Percentiles rank a stretch among this genome's conserved stretches.
phyloP scores from a whole-genome alignment of 371 early-diverging fungal species.

The Mucor irregularis region DNA sequence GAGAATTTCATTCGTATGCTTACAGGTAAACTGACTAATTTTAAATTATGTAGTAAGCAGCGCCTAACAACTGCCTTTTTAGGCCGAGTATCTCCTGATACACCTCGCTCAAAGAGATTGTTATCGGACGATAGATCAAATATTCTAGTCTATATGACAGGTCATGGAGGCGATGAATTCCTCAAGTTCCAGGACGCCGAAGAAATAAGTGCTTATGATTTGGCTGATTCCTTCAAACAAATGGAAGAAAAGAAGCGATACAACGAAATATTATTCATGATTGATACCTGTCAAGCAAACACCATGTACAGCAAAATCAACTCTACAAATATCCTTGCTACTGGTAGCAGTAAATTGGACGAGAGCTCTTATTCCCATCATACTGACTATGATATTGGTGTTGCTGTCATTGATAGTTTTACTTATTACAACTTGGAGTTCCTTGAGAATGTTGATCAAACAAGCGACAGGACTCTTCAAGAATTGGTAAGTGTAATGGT shows the following conservation, averaged over 20 bases:
- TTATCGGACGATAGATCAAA: constrained; percentile 93
- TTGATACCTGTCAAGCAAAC: constrained; percentile 97
- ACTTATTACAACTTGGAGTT: constrained; percentile 92
- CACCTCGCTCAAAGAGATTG: constrained; percentile 89
- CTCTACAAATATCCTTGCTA: constrained; percentile 90
- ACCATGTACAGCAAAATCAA: constrained; percentile 91
- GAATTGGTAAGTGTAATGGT: constrained; percentile 60
- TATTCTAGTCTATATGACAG: constrained; percentile 95
- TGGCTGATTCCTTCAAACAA: constrained; percentile 94
- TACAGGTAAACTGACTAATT: constrained; percentile 61
- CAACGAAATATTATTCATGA: constrained; percentile 94
- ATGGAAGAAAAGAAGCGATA: constrained; percentile 95
- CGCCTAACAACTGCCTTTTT: background rate
- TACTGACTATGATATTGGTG: constrained; percentile 88
- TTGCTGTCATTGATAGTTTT: constrained; percentile 95
- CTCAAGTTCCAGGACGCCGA: constrained; percentile 97
- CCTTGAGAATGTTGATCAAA: constrained; percentile 81
- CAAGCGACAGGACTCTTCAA: constrained; percentile 72
- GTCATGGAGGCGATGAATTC: constrained; percentile 97
- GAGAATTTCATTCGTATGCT: constrained; percentile 95
- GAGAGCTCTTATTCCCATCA: constrained; percentile 97
- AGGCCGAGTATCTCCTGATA: constrained; percentile 71
- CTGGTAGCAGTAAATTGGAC: constrained; percentile 82
- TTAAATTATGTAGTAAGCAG: constrained; percentile 21
- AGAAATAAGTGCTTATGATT: constrained; percentile 90